These are phyloP conservation scores for Xylaria intraflava DNA, from an alignment of 495 filamentous ascomycete genomes.

Conservation along the genomic window DNA sequence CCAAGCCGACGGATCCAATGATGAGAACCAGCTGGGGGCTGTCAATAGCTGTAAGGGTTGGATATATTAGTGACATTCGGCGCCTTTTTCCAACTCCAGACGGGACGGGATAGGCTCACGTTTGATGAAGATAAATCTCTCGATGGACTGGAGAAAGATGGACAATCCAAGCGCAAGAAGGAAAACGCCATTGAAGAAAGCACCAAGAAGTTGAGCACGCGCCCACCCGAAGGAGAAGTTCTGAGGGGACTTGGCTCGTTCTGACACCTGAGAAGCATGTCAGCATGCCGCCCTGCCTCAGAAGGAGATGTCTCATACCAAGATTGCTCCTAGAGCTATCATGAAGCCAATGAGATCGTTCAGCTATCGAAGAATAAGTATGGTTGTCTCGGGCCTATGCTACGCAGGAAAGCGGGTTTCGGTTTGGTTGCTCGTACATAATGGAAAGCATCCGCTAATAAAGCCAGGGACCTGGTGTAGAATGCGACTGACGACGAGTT, in stretches of 20 bases:
- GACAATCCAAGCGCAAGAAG: conserved; percentile 83
- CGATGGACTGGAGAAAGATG: conserved; percentile 87
- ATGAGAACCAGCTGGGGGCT: conserved; percentile 71
- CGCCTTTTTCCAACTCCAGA: background rate
- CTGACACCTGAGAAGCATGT: conserved; percentile 32
- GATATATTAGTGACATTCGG: background rate
- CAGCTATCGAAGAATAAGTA: conserved; percentile 44
- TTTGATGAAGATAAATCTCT: conserved; percentile 60
- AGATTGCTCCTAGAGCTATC: conserved; percentile 78
- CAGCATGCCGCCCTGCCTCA: background rate
- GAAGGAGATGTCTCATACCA: conserved; percentile 38
- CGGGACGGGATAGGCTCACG: conserved; percentile 12
- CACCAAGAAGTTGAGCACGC: conserved; percentile 83
- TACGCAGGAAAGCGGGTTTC: background rate
- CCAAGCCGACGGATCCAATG: conserved; percentile 74
- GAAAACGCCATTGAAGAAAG: conserved; percentile 95
- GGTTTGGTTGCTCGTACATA: conserved; percentile 53
- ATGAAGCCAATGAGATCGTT: conserved; percentile 85
- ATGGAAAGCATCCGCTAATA: conserved; percentile 92
- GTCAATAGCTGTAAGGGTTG: conserved; percentile 45
- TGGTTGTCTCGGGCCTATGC: background rate
- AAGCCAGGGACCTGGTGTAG: conserved; percentile 77
- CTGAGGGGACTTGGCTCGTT: conserved; percentile 32
- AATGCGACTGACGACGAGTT: conserved; percentile 55
- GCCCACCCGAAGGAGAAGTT: conserved; percentile 65